Evolutionary conservation across 2,329 filamentous ascomycete genomes (phyloP), one percentile per base, ranked within the genome.

Genomic region (Zymoseptoria pseudotritici): DNA sequence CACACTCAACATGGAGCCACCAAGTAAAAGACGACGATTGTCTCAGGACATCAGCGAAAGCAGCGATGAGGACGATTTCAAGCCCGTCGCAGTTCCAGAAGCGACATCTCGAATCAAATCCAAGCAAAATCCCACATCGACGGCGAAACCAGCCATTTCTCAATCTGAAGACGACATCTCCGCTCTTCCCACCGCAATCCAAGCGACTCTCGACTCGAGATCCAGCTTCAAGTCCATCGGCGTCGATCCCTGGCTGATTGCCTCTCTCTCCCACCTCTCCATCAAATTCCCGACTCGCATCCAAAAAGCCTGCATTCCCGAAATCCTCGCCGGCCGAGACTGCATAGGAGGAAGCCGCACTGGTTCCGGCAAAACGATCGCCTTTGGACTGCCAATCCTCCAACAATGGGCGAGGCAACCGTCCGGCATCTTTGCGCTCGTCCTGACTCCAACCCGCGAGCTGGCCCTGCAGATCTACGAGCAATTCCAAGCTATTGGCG

Each of bases 281-380:
- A 97, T 99, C 72, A 89, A 85, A 71, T 82, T 87, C 59, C 94
- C 94, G 0, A 99, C 94, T 0, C 88, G 88, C 17, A 97, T 99
- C 79, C 94, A 99, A 69, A 90, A 89, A 70, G 87, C 86, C 56
- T 96, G 90, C 72, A 97, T 99, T 70, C 92, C 93, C 1, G 89
- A 94, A 72, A 97, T 97, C 61, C 75, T 99, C 36, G 87, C 90
- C 67, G 94, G 94, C 5, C 83, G 89, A 68, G 92, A 99, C 76
- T 97, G 91, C 72, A 97, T 99, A 68, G 94, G 94, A 71, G 92
- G 92, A 46, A 96, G 90, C 71, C 83, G 91, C 63, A 99, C 94
- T 0, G 94, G 94, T 79, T 97, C 93, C 11, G 94, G 94, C 76
- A 99, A 99, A 79, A 99, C 94, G 3, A 87, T 97, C 51, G 92